Percentiles rank a stretch among this genome's conserved stretches.
These are phyloP conservation scores for Tulasnella calospora DNA, from an alignment of 768 basidiomycete genomes.

Conservation along the genomic window DNA sequence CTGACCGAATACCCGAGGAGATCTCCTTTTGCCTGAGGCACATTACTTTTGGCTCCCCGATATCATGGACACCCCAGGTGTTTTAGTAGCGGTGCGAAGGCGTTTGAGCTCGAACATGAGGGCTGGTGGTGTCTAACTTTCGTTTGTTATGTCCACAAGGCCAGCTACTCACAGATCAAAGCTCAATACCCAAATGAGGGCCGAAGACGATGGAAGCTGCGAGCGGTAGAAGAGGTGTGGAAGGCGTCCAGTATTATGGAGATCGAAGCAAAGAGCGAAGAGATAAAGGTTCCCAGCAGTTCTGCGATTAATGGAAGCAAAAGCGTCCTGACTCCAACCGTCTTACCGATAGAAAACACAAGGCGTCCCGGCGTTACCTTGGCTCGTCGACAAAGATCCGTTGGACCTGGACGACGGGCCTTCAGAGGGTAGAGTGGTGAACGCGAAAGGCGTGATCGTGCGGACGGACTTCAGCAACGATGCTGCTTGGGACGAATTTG, in stretches of 20 bases:
- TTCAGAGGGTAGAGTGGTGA: neutral
- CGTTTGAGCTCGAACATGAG: neutral
- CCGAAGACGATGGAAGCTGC: conserved; percentile 20
- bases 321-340: neutral
- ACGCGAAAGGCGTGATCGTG: conserved; percentile 51
- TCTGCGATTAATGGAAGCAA: neutral
- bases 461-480: conserved; percentile 70
- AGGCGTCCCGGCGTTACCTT: conserved; percentile 9
- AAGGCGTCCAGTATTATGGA: neutral
- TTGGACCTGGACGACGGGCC: conserved; percentile 21
- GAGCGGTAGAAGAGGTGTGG: conserved; percentile 19
- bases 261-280: neutral
- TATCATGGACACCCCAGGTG: neutral
- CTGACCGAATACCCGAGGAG: neutral
- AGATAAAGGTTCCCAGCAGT: neutral
- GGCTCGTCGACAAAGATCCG: conserved; percentile 21
- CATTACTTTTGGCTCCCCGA: neutral
- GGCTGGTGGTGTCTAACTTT: neutral
- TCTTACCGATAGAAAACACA: neutral
- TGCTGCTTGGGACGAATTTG: conserved; percentile 58
- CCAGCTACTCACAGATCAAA: neutral
- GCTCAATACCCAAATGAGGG: conserved; percentile 17
- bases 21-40: neutral
- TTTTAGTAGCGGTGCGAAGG: neutral
- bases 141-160: neutral